phyloP scores from a whole-genome alignment of 2,329 filamentous ascomycete genomes.

The Fusarium veterinarium region DNA sequence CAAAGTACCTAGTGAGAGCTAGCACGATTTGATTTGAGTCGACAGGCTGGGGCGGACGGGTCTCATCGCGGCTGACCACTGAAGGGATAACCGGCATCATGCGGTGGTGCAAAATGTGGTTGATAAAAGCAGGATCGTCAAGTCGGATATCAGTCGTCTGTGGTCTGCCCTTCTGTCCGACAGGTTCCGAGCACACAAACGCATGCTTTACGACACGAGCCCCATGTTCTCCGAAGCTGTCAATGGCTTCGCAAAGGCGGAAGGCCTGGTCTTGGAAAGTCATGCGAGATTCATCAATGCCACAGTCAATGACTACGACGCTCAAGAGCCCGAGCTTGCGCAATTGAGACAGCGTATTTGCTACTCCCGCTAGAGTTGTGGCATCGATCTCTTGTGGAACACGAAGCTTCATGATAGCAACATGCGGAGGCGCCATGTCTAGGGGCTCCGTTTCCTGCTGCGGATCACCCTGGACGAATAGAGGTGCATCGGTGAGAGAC shows the following conservation, averaged over 20 bases:
- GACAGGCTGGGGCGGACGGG: constrained; percentile 52
- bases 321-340: constrained; percentile 83
- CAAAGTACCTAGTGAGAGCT: constrained; percentile 80
- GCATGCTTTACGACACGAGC: constrained; percentile 72
- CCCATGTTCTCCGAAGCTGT: constrained; percentile 73
- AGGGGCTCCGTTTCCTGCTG: constrained; percentile 14
- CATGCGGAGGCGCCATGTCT: constrained; percentile 58
- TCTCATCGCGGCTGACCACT: constrained; percentile 56
- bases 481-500: constrained; percentile 41
- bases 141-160: constrained; percentile 45
- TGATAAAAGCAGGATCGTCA: constrained; percentile 48
- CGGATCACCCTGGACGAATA: constrained; percentile 52
- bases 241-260: constrained; percentile 80
- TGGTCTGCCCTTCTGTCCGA: neutral
- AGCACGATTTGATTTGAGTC: constrained; percentile 74
- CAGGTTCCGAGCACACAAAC: constrained; percentile 33
- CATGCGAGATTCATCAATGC: constrained; percentile 54
- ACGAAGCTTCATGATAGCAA: constrained; percentile 88
- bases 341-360: constrained; percentile 85
- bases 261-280: constrained; percentile 72
- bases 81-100: constrained; percentile 55
- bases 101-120: constrained; percentile 48
- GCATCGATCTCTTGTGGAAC: constrained; percentile 78
- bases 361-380: constrained; percentile 77
- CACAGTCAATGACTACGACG: constrained; percentile 84